Percentiles rank a stretch among this genome's conserved stretches.
Evolutionary conservation across 208 protist species (phyloP).

Genomic region (Trypanosoma platydactyli): DNA sequence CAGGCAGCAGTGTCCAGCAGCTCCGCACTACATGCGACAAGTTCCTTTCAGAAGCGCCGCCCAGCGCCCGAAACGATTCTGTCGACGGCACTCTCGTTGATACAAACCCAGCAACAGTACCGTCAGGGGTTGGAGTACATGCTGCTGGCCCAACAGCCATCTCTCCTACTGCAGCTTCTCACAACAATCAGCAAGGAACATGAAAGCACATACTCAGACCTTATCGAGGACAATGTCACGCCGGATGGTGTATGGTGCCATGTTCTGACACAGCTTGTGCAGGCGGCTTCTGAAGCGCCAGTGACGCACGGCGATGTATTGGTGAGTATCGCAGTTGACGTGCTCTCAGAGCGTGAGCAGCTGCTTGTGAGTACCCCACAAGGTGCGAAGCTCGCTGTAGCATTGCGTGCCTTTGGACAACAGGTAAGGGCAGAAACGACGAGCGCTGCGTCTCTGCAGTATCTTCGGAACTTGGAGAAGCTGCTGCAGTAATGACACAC

Average conservation of each 20-base stretch:
- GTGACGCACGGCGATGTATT: conserved; percentile 42
- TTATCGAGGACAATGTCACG: conserved; percentile 41
- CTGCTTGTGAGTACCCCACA: conserved; percentile 41
- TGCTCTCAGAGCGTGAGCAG: conserved; percentile 68
- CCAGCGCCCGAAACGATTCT: conserved; percentile 67
- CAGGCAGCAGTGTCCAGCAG: not conserved
- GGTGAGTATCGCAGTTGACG: conserved; percentile 59
- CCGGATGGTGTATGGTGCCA: conserved; percentile 52
- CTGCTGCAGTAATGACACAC: conserved; percentile 48
- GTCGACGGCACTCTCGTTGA: conserved; percentile 40
- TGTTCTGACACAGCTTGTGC: conserved; percentile 45
- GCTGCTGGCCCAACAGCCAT: conserved; percentile 39
- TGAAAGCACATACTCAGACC: conserved; percentile 31
- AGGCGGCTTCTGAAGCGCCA: conserved; percentile 30
- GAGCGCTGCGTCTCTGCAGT: conserved; percentile 35
- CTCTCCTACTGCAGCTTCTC: conserved; percentile 50
- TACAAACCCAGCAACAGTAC: conserved; percentile 47
- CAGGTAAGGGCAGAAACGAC: conserved; percentile 33
- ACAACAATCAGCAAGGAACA: conserved; percentile 30
- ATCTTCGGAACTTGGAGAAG: conserved; percentile 71
- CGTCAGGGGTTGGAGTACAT: conserved; percentile 54
- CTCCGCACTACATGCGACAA: conserved; percentile 5
- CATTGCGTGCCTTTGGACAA: conserved; percentile 51
- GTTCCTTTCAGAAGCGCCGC: conserved; percentile 26
- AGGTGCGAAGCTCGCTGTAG: conserved; percentile 42